Conservation (phyloP, 305 asterid genomes). For the Fraxinus dipetala region DNA sequence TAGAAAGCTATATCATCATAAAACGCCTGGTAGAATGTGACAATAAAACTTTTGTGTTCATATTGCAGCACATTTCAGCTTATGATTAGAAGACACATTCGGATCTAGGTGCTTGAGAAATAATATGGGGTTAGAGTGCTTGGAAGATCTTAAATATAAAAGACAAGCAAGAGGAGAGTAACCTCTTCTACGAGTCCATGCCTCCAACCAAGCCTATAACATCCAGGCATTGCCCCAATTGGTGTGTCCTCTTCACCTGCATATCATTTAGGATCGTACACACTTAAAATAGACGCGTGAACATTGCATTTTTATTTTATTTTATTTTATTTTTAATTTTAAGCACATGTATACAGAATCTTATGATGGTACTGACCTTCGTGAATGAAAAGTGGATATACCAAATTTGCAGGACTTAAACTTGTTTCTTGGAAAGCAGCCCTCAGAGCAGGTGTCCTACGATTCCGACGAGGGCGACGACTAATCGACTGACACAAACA, state of each 20-base stretch:
- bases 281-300: neutral
- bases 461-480: slow-evolving; percentile 88
- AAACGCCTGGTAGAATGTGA: neutral
- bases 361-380: slow-evolving; percentile 53
- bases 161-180: slow-evolving; percentile 16
- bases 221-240: slow-evolving; percentile 99
- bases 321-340: neutral
- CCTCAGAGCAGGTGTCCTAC: slow-evolving; percentile 72
- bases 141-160: slow-evolving; percentile 3
- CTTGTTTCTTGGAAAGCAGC: slow-evolving; percentile 88
- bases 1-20: neutral
- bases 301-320: neutral
- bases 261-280: slow-evolving; percentile 18
- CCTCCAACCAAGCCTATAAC: slow-evolving; percentile 98
- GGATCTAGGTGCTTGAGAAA: neutral
- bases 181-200: slow-evolving; percentile 98
- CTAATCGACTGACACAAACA: slow-evolving; percentile 53
- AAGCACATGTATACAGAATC: neutral
- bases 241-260: slow-evolving; percentile 95
- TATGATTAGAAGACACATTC: neutral
- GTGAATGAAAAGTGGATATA: slow-evolving; percentile 94
- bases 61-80: neutral
- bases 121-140: neutral
- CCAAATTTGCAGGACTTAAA: slow-evolving; percentile 85
- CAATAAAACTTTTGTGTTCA: neutral